Base-by-base conservation (phyloP, 2,329 filamentous ascomycete genomes). In the Xylariaceae sp. region DNA sequence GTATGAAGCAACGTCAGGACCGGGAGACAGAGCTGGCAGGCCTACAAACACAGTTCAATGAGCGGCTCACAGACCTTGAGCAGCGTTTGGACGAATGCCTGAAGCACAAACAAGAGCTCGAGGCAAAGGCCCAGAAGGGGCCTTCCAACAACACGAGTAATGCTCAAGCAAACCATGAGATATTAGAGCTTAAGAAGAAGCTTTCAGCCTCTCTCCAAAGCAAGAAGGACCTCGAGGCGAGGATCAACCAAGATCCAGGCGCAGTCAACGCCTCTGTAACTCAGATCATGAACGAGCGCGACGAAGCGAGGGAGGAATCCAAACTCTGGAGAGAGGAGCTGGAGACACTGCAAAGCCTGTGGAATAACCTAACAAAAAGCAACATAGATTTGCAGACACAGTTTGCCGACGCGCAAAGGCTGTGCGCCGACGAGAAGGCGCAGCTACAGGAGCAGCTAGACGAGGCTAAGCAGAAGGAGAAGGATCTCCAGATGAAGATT, bases 401-500 rank as follows among this genome's bases (percentile, higher is more conserved):
- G 9, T 29, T 35, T 11, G 18, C 44, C 24, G n/a, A 29, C 15
- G 42, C 42, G 20, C 4, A 39, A 18, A 29, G 16, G 39, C 3
- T 13, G 1, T 37, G 32, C 41, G 41, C 45, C 1, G 36, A 40
- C 1, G 46, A 56, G 32, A 52, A 43, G 42, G 37, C 36, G 16
- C 4, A 15, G 4, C 50, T 57, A 0, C 18, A 27, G 6, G 36
- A 33, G 18, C 30, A 36, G 23, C 15, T 55, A 1, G 4, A 27
- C 1, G 55, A 58, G 6, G 6, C 11, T 3, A 6, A 20, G 1
- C 1, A 44, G 16, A 13, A 11, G n/a, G 23, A n/a, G 16, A 20
- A 36, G 15, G 36, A 32, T 3, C 50, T 54, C 3, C 35, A 54
- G 39, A 36, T 44, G 46, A 51, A 50, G 36, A 29, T 45, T 6